A percentile compares a stretch with the other conserved stretches of the same genome.
Conservation (phyloP, 2,329 filamentous ascomycete genomes). For the Trichoderma cornu-damae region DNA sequence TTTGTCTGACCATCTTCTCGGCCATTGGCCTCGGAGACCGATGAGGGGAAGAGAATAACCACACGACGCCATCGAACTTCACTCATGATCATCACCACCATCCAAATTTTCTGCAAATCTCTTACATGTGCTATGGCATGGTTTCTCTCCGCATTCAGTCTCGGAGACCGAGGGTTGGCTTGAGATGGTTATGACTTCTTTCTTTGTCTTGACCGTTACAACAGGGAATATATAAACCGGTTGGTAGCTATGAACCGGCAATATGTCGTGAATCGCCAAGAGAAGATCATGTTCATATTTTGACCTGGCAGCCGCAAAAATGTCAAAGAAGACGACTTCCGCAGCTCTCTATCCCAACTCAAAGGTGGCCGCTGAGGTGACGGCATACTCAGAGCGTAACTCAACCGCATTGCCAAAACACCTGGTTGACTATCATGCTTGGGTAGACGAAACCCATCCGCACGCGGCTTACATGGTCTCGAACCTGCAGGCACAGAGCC, state of each 20-base stretch:
- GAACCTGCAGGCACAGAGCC: conserved; percentile 30
- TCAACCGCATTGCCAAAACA: conserved; percentile 33
- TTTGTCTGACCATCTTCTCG: not conserved
- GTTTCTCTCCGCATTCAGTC: not conserved
- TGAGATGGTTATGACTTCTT: not conserved
- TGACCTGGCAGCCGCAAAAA: not conserved
- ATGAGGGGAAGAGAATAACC: conserved; percentile 4
- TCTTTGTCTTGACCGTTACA: not conserved
- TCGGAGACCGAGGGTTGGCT: conserved; percentile 1
- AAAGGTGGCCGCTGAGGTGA: conserved; percentile 32
- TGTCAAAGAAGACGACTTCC: conserved; percentile 27
- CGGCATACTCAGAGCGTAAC: conserved; percentile 34
- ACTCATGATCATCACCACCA: not conserved
- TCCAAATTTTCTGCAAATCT: not conserved
- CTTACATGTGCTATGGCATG: not conserved
- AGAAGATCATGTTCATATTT: not conserved
- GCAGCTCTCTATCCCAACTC: conserved; percentile 36
- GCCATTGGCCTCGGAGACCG: conserved; percentile 10
- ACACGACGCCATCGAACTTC: conserved; percentile 7
- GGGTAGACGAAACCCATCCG: conserved; percentile 23
- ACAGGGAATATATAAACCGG: not conserved
- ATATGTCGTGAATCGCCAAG: not conserved
- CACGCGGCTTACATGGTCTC: conserved; percentile 34
- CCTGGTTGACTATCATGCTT: conserved; percentile 36
- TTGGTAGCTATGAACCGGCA: too few species aligned